Base-by-base conservation (phyloP, 1,284 basidiomycete species). In the Ceratobasidium sp. region DNA sequence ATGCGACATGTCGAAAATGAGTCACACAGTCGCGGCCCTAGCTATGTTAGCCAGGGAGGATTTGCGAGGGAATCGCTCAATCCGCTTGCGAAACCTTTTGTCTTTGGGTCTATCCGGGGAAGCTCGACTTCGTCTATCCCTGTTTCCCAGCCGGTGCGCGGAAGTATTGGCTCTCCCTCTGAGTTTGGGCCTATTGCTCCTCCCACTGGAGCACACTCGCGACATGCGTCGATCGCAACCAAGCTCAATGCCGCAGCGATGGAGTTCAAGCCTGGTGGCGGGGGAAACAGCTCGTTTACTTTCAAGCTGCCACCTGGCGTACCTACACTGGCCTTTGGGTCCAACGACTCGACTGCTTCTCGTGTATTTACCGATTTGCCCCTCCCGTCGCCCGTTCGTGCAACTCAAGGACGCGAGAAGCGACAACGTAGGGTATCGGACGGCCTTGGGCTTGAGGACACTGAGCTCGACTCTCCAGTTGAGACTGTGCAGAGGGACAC, bases 31-130 rank as follows among this genome's bases (percentile, higher is more conserved):
- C 52, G 66, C 52, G 63, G 54, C 30, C 43, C 47, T 14, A 49
- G 46, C 23, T 49, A 44, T 16, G 30, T 43, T 43, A 44, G 13
- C 14, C 61, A 52, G 28, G 30, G 30, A 44, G 50, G 50, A 32
- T 26, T 41, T 23, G 62, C 30, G 23, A 58, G 74, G 80, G 76
- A 75, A 18, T 66, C 86, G 1, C 85, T 94, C 61, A 94, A 94
- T 79, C 92, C 92, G 0, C 84, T 87, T 71, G 92, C 92, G 11
- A 92, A 91, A 78, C 91, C 92, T 0, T 94, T 94, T 75, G 89
- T 92, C 8, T 93, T 93, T 79, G 91, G 90, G 59, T 23, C 78
- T 26, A 63, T 61, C 1, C 73, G 75, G 44, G 63, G 63, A 6
- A 66, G 63, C 63, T 66, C 63, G 18, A 66, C 75, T 81, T 80